Evolutionary conservation across 1,139 yeast genomes (phyloP).

Genomic region (Zygoascus meyerae): DNA sequence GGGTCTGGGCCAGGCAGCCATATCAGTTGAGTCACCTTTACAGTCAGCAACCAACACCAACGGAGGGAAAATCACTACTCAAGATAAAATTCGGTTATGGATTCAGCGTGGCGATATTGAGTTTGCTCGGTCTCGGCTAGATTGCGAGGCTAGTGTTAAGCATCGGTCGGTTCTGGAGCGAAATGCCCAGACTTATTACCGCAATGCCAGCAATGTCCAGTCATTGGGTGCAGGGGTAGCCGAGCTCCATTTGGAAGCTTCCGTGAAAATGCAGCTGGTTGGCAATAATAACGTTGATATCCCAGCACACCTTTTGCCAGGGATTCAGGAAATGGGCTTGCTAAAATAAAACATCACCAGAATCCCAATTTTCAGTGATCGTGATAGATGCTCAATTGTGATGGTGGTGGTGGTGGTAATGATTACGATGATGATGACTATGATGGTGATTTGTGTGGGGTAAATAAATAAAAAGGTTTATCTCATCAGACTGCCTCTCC

Average conservation of each 20-base stretch:
- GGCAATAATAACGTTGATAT: constrained; percentile 6
- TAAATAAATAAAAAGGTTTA: too few relatives aligned
- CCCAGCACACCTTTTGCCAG: constrained; percentile 1
- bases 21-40: background rate
- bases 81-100: constrained; percentile 5
- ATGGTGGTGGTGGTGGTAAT: too few relatives aligned
- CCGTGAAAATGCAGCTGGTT: constrained; percentile 15
- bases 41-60: background rate
- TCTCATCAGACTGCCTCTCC: too few relatives aligned
- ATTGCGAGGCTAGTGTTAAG: constrained; percentile 20
- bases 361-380: too few relatives aligned
- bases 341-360: too few relatives aligned
- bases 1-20: constrained; percentile 6
- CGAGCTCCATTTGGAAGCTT: constrained; percentile 13
- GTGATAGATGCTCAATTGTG: too few relatives aligned
- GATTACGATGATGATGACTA: too few relatives aligned
- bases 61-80: background rate
- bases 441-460: too few relatives aligned
- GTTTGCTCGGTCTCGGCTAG: constrained; percentile 20
- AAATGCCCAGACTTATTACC: constrained; percentile 24
- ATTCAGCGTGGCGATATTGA: constrained; percentile 26
- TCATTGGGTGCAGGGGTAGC: constrained; percentile 15
- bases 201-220: constrained; percentile 21
- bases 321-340: too few relatives aligned
- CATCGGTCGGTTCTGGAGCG: constrained; percentile 19